phyloP scores from a whole-genome alignment of 805 yeast genomes.

The Candida sakaeoensis region DNA sequence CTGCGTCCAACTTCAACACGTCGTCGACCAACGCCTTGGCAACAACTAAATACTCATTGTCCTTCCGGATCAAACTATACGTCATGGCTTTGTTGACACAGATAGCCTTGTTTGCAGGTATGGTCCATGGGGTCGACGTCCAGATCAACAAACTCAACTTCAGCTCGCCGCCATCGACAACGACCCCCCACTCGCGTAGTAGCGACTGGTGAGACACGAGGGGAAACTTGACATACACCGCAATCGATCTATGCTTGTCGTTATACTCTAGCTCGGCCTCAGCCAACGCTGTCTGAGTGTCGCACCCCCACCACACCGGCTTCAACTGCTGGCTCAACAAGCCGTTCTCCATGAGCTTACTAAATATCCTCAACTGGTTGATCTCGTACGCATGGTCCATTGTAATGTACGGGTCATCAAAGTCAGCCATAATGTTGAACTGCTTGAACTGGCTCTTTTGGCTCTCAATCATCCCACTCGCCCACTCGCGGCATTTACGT shows the following conservation, averaged over 20 bases:
- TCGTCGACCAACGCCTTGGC: constrained; percentile 46
- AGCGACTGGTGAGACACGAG: no score
- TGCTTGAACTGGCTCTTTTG: constrained; percentile 65
- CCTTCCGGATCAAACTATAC: constrained; percentile 47
- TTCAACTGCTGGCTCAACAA: constrained; percentile 79
- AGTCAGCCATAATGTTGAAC: constrained; percentile 82
- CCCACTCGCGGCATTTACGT: constrained; percentile 63
- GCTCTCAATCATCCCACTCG: constrained; percentile 55
- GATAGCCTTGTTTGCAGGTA: constrained; percentile 82
- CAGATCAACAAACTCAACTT: constrained; percentile 56
- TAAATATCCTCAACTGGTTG: constrained; percentile 69
- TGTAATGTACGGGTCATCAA: constrained; percentile 70
- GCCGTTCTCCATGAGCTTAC: constrained; percentile 57
- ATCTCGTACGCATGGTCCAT: constrained; percentile 68
- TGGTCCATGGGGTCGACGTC: constrained; percentile 99
- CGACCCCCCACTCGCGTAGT: no score
- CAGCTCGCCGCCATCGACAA: no score
- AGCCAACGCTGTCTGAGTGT: constrained; percentile 89
- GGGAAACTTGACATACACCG: constrained; percentile 70
- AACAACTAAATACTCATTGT: constrained; percentile 50
- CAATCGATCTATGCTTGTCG: constrained; percentile 60
- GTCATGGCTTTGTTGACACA: constrained; percentile 57
- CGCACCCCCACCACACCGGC: constrained; percentile 98
- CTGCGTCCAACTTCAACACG: constrained; percentile 28
- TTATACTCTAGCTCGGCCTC: constrained; percentile 95